Percentiles rank a stretch among this genome's conserved stretches.
Conservation (phyloP, 2,329 filamentous ascomycete species). For the Aspergillus thermomutatus region DNA sequence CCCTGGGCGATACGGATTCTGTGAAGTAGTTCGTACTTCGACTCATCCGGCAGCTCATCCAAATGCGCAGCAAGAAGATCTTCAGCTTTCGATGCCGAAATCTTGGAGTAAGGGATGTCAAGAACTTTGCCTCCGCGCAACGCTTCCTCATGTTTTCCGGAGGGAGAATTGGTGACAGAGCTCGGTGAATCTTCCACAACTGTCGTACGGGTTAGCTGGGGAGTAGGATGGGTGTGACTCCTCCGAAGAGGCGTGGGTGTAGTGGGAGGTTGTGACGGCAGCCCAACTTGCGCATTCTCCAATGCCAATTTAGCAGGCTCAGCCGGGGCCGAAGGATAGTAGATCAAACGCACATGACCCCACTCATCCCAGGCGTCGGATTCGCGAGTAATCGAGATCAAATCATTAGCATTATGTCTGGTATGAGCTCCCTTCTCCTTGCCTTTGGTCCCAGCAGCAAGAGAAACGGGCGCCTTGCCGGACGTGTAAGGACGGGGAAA, state of each 20-base stretch:
- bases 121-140: conserved; percentile 52
- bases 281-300: conserved; percentile 27
- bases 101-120: conserved; percentile 57
- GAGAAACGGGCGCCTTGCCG: conserved; percentile 47
- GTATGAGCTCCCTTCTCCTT: conserved; percentile 65
- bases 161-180: conserved; percentile 43
- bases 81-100: conserved; percentile 39
- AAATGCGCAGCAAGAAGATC: conserved; percentile 43
- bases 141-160: conserved; percentile 34
- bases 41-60: conserved; percentile 65
- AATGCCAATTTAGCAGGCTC: conserved; percentile 31
- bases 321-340: conserved; percentile 56
- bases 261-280: conserved; percentile 51
- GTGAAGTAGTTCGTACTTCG: conserved; percentile 81
- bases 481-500: conserved; percentile 69
- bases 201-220: conserved; percentile 46
- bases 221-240: conserved; percentile 59
- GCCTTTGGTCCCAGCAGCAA: conserved; percentile 62
- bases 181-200: conserved; percentile 49
- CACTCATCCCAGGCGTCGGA: conserved; percentile 65
- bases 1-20: conserved; percentile 81
- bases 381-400: conserved; percentile 69
- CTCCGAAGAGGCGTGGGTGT: conserved; percentile 76
- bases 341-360: conserved; percentile 75
- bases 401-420: conserved; percentile 74